Conservation (phyloP, 163 green algal genomes). For the Scenedesmus sp. region DNA sequence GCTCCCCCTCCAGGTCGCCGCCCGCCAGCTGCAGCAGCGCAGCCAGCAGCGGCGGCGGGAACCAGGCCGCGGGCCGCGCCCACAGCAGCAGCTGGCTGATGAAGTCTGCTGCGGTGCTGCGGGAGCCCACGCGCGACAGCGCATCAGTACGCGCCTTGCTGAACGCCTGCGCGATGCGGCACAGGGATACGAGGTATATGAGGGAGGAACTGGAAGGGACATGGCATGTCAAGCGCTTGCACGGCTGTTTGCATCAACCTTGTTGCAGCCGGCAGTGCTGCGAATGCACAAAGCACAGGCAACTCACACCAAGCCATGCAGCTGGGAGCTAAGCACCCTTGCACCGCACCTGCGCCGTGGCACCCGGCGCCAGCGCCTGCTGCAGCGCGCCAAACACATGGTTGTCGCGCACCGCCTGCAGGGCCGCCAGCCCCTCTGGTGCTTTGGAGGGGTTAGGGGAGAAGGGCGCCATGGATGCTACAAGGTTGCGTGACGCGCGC, state of each 20-base stretch:
- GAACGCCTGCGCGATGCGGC: background rate
- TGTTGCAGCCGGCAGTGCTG: background rate
- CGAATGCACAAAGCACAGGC: background rate
- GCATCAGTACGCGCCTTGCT: constrained; percentile 37
- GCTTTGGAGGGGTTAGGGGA: constrained; percentile 23
- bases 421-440: constrained; percentile 3
- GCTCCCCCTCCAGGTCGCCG: background rate
- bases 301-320: background rate
- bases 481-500: constrained; percentile 4
- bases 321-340: background rate
- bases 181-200: background rate
- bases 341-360: background rate
- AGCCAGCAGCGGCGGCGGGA: background rate
- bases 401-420: constrained; percentile 50
- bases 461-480: background rate
- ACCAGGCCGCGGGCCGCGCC: constrained; percentile 31
- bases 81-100: constrained; percentile 30
- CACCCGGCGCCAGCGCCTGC: constrained; percentile 33
- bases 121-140: constrained; percentile 49
- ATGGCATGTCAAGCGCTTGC: background rate
- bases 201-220: background rate
- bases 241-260: background rate
- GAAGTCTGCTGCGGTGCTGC: constrained; percentile 38
- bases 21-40: constrained; percentile 37
- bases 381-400: constrained; percentile 35